These are phyloP conservation scores for Neolentinus lepideus DNA, from an alignment of 1,284 basidiomycete species.

Conservation along the genomic window DNA sequence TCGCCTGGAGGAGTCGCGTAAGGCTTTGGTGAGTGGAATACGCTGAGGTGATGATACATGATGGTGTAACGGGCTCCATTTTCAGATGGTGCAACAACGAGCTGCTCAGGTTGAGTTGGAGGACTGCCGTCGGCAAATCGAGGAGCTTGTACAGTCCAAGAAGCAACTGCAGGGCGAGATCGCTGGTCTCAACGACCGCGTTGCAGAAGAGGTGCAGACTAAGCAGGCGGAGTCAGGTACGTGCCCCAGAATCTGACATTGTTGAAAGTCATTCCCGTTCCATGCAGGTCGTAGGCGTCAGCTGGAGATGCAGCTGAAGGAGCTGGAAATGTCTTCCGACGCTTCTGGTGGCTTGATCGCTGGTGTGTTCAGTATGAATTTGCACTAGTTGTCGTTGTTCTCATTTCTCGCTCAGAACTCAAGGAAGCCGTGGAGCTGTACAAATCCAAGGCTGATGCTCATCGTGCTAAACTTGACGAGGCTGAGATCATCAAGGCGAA, in stretches of 20 bases:
- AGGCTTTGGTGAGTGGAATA: constrained; percentile 47
- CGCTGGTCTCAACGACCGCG: constrained; percentile 44
- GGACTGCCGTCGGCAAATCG: constrained; percentile 49
- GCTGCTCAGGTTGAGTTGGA: constrained; percentile 59
- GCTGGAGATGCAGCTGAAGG: constrained; percentile 55
- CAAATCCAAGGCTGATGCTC: constrained; percentile 55
- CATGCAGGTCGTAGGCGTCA: constrained; percentile 48
- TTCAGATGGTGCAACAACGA: constrained; percentile 61
- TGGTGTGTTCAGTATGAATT: constrained; percentile 28
- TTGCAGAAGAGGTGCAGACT: constrained; percentile 43
- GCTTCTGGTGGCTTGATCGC: constrained; percentile 51
- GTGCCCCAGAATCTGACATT: constrained; percentile 9
- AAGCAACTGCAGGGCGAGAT: constrained; percentile 54
- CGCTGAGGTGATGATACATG: neutral
- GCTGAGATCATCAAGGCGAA: constrained; percentile 65
- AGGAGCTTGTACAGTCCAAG: constrained; percentile 49
- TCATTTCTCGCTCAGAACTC: constrained; percentile 34
- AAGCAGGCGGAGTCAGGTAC: constrained; percentile 56
- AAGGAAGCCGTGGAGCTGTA: constrained; percentile 58
- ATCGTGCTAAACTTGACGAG: constrained; percentile 59
- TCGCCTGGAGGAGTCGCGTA: constrained; percentile 65
- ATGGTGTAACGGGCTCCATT: neutral
- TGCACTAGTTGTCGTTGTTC: neutral
- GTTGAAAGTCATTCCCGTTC: constrained; percentile 1
- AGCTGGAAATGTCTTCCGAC: constrained; percentile 56